phyloP scores from a whole-genome alignment of 2,329 filamentous ascomycete genomes.

The Plectosphaerella cucumerina region DNA sequence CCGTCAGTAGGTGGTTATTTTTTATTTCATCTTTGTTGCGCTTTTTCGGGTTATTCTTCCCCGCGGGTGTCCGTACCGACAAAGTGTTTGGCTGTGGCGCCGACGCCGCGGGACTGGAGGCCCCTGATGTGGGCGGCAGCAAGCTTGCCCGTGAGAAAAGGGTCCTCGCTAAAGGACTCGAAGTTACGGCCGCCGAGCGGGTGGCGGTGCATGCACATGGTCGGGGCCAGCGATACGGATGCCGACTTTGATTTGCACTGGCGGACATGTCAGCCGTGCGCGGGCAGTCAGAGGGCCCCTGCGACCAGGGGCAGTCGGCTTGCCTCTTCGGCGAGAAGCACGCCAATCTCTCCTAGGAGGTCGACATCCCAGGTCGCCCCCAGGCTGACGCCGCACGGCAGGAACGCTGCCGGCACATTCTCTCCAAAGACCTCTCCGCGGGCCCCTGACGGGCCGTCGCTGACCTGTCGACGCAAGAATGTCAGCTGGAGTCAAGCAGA shows the following conservation, averaged over 20 bases:
- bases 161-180: slow-evolving; percentile 57
- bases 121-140: slow-evolving; percentile 15
- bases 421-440: background rate
- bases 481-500: background rate
- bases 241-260: slow-evolving; percentile 40
- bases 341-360: background rate
- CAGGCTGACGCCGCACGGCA: background rate
- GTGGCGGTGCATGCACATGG: slow-evolving; percentile 57
- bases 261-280: background rate
- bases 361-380: background rate
- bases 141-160: slow-evolving; percentile 34
- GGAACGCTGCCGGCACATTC: background rate
- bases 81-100: slow-evolving; percentile 1
- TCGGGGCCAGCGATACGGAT: slow-evolving; percentile 55
- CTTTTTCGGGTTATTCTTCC: too few species aligned
- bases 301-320: background rate
- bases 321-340: background rate
- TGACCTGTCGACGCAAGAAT: background rate
- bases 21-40: too few species aligned
- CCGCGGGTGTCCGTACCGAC: background rate
- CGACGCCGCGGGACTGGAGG: background rate
- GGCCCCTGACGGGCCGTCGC: background rate
- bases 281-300: background rate
- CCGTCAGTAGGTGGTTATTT: background rate
- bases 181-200: slow-evolving; percentile 61